Evolutionary conservation across 2,329 filamentous ascomycete species (phyloP).

Genomic region (Monilinia fructigena): DNA sequence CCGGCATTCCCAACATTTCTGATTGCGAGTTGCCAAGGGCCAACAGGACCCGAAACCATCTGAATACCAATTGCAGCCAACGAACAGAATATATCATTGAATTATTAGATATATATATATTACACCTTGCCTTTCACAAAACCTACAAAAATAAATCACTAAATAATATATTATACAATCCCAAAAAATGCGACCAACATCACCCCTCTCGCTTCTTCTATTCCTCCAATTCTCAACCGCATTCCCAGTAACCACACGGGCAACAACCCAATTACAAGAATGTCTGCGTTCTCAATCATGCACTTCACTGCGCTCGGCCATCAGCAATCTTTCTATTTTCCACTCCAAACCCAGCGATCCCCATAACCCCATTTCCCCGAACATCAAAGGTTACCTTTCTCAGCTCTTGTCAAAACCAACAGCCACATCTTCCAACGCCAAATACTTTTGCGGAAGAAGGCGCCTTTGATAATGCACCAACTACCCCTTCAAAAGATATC

Average conservation of each 20-base stretch:
- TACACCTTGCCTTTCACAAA: neutral
- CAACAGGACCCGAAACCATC: neutral
- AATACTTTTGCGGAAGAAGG: slow-evolving; percentile 21
- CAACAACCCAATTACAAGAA: neutral
- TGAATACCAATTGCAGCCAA: slow-evolving; percentile 1
- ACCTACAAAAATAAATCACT: neutral
- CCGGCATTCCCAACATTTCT: slow-evolving; percentile 11
- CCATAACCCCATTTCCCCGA: slow-evolving; percentile 33
- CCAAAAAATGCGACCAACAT: slow-evolving; percentile 22
- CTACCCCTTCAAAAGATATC: slow-evolving; percentile 29
- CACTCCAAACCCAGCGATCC: slow-evolving; percentile 3
- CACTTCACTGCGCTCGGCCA: neutral
- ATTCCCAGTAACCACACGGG: slow-evolving; percentile 20
- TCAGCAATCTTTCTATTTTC: neutral
- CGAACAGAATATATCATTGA: neutral
- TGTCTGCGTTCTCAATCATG: slow-evolving; percentile 17
- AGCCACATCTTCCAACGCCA: neutral
- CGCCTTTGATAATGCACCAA: slow-evolving; percentile 34
- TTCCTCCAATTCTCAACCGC: slow-evolving; percentile 29
- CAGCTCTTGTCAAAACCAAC: slow-evolving; percentile 5
- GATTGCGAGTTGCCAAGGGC: neutral
- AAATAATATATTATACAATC: neutral
- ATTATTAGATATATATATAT: slow-evolving; percentile 8
- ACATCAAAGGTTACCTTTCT: slow-evolving; percentile 28
- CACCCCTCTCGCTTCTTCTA: slow-evolving; percentile 21